A percentile compares a stretch with the other conserved stretches of the same genome.
These are phyloP conservation scores for Aspergillus baeticus DNA, from an alignment of 495 filamentous ascomycete species.

Conservation along the genomic window DNA sequence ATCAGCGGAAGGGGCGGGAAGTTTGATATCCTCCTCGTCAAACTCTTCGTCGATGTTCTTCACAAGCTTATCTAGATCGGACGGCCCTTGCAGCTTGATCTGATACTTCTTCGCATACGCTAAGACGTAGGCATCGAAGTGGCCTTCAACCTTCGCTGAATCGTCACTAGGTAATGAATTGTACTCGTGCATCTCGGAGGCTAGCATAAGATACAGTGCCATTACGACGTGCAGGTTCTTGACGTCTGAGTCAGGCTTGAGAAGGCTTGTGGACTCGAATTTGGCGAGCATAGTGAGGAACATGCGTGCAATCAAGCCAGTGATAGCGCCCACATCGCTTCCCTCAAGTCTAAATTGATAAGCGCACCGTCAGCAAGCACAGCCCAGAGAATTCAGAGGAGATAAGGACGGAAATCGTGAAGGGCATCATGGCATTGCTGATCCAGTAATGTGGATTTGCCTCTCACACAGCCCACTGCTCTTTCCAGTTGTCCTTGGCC, in stretches of 20 bases:
- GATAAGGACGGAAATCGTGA: conserved; percentile 14
- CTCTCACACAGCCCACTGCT: conserved; percentile 37
- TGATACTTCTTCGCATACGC: conserved; percentile 22
- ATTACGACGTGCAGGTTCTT: conserved; percentile 34
- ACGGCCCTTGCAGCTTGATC: conserved; percentile 17
- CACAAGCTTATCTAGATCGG: conserved; percentile 7
- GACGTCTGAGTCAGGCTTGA: conserved; percentile 31
- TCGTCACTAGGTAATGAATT: background rate
- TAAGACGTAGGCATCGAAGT: conserved; percentile 12
- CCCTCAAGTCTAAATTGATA: conserved; percentile 20
- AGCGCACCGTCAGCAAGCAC: background rate
- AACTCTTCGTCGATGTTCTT: conserved; percentile 7
- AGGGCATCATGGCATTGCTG: conserved; percentile 1
- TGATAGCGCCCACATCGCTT: conserved; percentile 14
- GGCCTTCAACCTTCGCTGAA: background rate
- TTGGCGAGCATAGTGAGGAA: conserved; percentile 30
- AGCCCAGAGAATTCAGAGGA: background rate
- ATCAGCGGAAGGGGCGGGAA: conserved; percentile 18
- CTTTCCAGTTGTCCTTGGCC: conserved; percentile 27
- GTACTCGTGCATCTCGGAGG: background rate
- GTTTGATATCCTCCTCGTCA: conserved; percentile 13
- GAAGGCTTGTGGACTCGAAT: conserved; percentile 24
- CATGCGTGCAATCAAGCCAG: conserved; percentile 24
- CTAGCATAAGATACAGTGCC: conserved; percentile 17
- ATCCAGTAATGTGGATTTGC: conserved; percentile 22